These are phyloP conservation scores for Pseudopyrenochaeta lycopersici DNA, from an alignment of 2,329 filamentous ascomycete genomes.

Conservation along the genomic window DNA sequence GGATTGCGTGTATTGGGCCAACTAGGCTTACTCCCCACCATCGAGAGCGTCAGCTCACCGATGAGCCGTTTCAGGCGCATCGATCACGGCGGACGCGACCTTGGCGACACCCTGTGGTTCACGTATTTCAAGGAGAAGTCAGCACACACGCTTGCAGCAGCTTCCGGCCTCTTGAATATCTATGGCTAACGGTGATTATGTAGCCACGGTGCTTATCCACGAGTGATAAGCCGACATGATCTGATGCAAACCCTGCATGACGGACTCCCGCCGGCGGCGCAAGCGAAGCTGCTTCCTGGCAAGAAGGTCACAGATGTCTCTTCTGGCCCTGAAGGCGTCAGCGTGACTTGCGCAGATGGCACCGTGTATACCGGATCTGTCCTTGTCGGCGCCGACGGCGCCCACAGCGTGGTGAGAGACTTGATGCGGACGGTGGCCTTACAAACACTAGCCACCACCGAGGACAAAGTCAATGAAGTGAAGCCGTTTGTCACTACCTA, in stretches of 20 bases:
- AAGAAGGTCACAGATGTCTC: background rate
- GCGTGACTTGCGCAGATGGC: background rate
- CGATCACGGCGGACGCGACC: background rate
- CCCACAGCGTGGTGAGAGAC: background rate
- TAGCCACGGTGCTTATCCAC: background rate
- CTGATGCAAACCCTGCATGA: background rate
- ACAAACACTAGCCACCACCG: background rate
- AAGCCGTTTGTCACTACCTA: background rate
- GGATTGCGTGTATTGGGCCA: constrained; percentile 5
- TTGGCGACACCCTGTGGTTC: background rate
- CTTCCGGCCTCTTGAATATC: no score
- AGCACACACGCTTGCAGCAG: background rate
- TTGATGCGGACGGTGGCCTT: background rate
- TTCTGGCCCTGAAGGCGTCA: background rate
- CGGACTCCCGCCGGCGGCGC: background rate
- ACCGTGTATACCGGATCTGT: background rate
- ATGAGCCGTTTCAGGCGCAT: background rate
- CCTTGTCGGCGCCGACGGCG: background rate
- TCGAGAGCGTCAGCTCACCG: background rate
- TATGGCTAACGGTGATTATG: no score
- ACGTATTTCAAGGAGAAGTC: background rate
- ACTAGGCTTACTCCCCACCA: constrained; percentile 1
- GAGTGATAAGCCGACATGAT: background rate
- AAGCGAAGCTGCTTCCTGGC: background rate
- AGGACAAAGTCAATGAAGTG: background rate